Evolutionary conservation across 225 moss, liverwort and hornwort species (phyloP), one percentile per base, ranked within the genome.

Genomic region (Straminergon stramineum): DNA sequence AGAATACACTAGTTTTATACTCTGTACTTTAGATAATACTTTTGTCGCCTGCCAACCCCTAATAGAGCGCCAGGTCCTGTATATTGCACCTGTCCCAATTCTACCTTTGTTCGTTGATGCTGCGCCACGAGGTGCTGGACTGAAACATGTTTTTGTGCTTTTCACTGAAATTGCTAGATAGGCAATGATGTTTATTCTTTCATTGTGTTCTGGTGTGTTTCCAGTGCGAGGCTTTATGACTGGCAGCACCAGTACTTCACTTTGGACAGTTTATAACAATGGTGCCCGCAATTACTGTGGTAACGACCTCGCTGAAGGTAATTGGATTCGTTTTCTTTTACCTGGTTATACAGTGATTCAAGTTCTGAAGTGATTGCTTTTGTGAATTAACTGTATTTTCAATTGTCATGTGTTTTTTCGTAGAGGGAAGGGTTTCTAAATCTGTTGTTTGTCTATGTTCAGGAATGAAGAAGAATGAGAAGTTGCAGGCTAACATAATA

Each of bases 151-250:
- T 76, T 76, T 28, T 65, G 27, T 71, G 45, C 53, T 70, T 88
- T 85, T 48, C 69, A 60, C 34, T 27, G 66, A 52, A 75, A 13
- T 82, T 53, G 48, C 26, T 69, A 51, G 52, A 79, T 86, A 16
- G 65, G 64, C 64, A 83, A 83, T 90, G 84, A 74, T 45, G 41
- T 37, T 26, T 70, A 64, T 86, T 86, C 41, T 66, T 87, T 56
- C 32, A 22, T 83, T 86, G 60, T 56, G 28, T 85, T 82, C 45
- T 85, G 89, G 77, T 93, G 61, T 81, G n/a, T 84, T 90, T 90
- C 19, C 92, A 97, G 98, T 99, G 81, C 91, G 99, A 93, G 99
- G 99, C 84, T 99, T 94, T 93, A 93, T 99, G 92, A 99, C 99
- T 89, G 99, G 99, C 87, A 99, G 94, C 92, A 97, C 99, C 56